These are phyloP conservation scores for Gaertneriomyces sp. DNA, from an alignment of 192 early-diverging fungal genomes.

Conservation along the genomic window DNA sequence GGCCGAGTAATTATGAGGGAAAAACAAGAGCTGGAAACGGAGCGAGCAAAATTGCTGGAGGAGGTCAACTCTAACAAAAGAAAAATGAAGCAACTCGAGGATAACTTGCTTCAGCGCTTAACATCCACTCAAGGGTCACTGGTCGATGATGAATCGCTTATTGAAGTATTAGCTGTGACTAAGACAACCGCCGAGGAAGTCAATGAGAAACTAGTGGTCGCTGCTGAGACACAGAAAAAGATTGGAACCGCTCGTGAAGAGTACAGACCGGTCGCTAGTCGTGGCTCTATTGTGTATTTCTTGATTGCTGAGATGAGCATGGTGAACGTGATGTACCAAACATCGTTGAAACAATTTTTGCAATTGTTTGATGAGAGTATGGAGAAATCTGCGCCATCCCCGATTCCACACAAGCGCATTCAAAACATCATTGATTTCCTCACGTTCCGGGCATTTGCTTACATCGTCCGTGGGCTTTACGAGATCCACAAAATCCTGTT, in stretches of 20 bases:
- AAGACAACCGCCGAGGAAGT: slow-evolving; percentile 66
- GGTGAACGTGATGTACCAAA: slow-evolving; percentile 68
- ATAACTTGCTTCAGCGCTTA: slow-evolving; percentile 59
- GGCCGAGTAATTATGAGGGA: slow-evolving; percentile 65
- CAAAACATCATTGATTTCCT: slow-evolving; percentile 68
- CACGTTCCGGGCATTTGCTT: slow-evolving; percentile 57
- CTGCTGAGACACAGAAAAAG: slow-evolving; percentile 67
- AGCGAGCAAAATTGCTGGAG: slow-evolving; percentile 60
- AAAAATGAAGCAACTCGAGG: slow-evolving; percentile 69
- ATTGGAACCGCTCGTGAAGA: slow-evolving; percentile 62
- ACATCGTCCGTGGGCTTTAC: slow-evolving; percentile 58
- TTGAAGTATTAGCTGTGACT: slow-evolving; percentile 62
- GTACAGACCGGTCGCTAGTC: slow-evolving; percentile 58
- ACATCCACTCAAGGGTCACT: slow-evolving; percentile 65
- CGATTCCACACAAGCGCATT: slow-evolving; percentile 62
- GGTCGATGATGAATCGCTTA: slow-evolving; percentile 65
- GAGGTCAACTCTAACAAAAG: slow-evolving; percentile 65
- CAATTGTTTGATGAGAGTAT: slow-evolving; percentile 66
- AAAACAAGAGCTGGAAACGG: slow-evolving; percentile 66
- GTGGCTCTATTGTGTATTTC: slow-evolving; percentile 64
- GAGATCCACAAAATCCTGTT: slow-evolving; percentile 63
- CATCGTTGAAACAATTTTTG: slow-evolving; percentile 62
- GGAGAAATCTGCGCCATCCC: slow-evolving; percentile 60
- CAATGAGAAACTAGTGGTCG: slow-evolving; percentile 60
- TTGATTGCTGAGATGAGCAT: slow-evolving; percentile 67